A percentile compares a stretch with the other conserved stretches of the same genome.
phyloP scores from a whole-genome alignment of 768 basidiomycete species.

The Leccinellum rugosiceps region DNA sequence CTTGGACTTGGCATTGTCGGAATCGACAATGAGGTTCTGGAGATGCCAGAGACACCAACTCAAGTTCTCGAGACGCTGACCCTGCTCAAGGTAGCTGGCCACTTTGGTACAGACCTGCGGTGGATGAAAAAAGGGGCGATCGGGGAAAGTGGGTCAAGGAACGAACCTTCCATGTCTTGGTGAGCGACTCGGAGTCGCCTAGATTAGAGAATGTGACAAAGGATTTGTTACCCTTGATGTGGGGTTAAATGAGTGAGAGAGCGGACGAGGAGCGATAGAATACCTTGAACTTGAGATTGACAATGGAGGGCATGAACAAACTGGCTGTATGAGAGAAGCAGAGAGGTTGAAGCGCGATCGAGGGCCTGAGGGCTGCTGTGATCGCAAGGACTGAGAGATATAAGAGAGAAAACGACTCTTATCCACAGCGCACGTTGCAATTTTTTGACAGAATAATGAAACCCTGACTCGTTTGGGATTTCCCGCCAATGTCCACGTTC shows the following conservation, averaged over 20 bases:
- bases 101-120: conserved; percentile 84
- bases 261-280: neutral
- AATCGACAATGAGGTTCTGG: conserved; percentile 87
- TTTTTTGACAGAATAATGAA: conserved; percentile 31
- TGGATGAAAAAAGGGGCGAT: conserved; percentile 7
- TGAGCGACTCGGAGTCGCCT: conserved; percentile 77
- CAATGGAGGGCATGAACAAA: conserved; percentile 67
- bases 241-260: conserved; percentile 35
- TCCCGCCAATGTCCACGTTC: conserved; percentile 71
- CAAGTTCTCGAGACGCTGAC: conserved; percentile 87
- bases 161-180: conserved; percentile 86
- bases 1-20: conserved; percentile 82
- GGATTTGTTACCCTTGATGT: conserved; percentile 82
- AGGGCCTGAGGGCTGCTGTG: conserved; percentile 9
- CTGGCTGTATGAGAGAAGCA: neutral
- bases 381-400: no score
- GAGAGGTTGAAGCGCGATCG: conserved; percentile 14
- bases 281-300: conserved; percentile 85
- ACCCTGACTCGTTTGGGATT: conserved; percentile 30
- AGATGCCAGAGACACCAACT: conserved; percentile 93
- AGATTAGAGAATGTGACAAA: conserved; percentile 92
- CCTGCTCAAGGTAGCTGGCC: conserved; percentile 86
- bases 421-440: conserved; percentile 26
- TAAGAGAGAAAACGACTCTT: conserved; percentile 23
- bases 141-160: neutral